Evolutionary conservation across 2,329 filamentous ascomycete species (phyloP), one percentile per base, ranked within the genome.

Genomic region (Diaporthe sp.): DNA sequence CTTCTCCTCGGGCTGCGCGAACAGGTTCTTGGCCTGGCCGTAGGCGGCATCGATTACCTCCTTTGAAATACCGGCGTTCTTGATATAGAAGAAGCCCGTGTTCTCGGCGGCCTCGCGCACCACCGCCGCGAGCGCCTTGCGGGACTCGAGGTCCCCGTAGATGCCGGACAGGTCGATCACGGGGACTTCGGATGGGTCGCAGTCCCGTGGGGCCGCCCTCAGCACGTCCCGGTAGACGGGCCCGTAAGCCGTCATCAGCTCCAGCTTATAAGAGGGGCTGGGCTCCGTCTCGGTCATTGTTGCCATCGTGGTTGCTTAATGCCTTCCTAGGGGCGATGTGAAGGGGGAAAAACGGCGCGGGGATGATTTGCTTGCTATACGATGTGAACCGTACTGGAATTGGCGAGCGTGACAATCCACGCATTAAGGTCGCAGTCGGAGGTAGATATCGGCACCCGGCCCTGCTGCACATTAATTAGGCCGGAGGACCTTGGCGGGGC

Each of bases 61-160:
- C 31, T 83, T 79, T 0, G 81, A 71, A 17, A 87, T 85, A 0
- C 85, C 85, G 78, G 87, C 85, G 57, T 87, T 86, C 75, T 84
- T 84, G 75, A 88, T 82, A 75, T 88, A 88, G 78, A 88, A 88
- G 78, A 88, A 88, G 0, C 87, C 87, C 0, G 83, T 87, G 53
- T 84, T 85, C 37, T 85, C 80, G 9, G 85, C 84, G 0, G 86
- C 86, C 13, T 81, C 79, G 70, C 82, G 82, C 9, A 89, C 83
- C 37, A 82, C 78, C 4, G 78, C 73, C 0, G 87, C 87, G 0
- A 88, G 79, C 1, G 77, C 77, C 37, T 84, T 82, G 0, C 86
- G 83, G 5, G 83, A 82, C 13, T 82, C 79, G 0, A 84, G 63
- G 3, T 81, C 78, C 34, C 86, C 83, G 34, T 84, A 80, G 8